A percentile compares a stretch with the other conserved stretches of the same genome.
phyloP scores from a whole-genome alignment of 805 yeast genomes.

The Candida corydali region DNA sequence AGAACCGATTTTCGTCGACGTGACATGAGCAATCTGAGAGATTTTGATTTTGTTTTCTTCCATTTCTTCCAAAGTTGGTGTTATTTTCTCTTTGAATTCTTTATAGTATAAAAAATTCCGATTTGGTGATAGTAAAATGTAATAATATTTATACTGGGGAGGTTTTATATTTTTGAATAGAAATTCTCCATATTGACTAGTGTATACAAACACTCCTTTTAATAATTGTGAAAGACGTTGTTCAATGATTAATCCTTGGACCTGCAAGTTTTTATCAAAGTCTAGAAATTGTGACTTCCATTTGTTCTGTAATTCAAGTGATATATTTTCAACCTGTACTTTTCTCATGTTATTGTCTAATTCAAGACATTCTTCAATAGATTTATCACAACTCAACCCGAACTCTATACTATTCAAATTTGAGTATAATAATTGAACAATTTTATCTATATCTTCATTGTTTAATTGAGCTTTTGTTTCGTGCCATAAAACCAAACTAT shows the following conservation, averaged over 20 bases:
- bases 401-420: constrained; percentile 26
- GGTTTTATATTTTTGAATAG: constrained; percentile 13
- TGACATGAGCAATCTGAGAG: constrained; percentile 47
- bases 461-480: constrained; percentile 49
- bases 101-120: constrained; percentile 57
- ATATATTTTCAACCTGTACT: constrained; percentile 46
- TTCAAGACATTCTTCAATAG: constrained; percentile 44
- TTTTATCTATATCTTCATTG: constrained; percentile 49
- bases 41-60: constrained; percentile 44
- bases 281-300: constrained; percentile 46
- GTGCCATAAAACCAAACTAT: constrained; percentile 61
- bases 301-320: constrained; percentile 24
- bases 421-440: constrained; percentile 41
- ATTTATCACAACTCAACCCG: constrained; percentile 16
- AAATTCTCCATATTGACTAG: constrained; percentile 48
- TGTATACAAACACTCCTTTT: constrained; percentile 78
- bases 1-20: constrained; percentile 44
- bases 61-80: constrained; percentile 58
- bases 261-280: constrained; percentile 58
- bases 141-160: constrained; percentile 37
- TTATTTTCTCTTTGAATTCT: constrained; percentile 47
- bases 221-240: constrained; percentile 70
- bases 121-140: constrained; percentile 63
- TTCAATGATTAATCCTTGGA: constrained; percentile 66
- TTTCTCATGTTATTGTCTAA: constrained; percentile 49